Percentiles rank a stretch among this genome's conserved stretches.
These are phyloP conservation scores for Ceratocystis alfenasii DNA, from an alignment of 2,329 filamentous ascomycete species.

Conservation along the genomic window DNA sequence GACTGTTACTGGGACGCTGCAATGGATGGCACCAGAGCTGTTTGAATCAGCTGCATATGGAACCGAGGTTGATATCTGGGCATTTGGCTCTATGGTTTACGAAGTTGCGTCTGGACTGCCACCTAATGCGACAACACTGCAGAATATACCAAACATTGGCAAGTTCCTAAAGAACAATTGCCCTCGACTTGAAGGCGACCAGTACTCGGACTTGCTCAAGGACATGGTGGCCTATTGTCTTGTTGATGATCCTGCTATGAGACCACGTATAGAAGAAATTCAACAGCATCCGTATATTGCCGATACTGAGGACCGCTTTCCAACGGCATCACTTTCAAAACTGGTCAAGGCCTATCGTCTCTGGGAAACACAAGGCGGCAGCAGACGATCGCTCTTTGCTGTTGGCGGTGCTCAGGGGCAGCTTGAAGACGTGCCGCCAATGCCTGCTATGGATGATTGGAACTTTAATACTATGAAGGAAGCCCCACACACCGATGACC, in stretches of 20 bases:
- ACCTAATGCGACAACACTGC: slow-evolving; percentile 40
- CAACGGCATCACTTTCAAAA: slow-evolving; percentile 46
- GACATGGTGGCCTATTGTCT: slow-evolving; percentile 51
- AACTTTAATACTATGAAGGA: slow-evolving; percentile 39
- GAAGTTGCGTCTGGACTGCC: slow-evolving; percentile 55
- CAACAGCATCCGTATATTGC: slow-evolving; percentile 52
- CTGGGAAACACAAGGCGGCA: slow-evolving; percentile 58
- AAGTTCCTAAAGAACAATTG: slow-evolving; percentile 36
- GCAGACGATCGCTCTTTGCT: slow-evolving; percentile 46
- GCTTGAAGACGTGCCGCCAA: slow-evolving; percentile 27
- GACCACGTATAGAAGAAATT: slow-evolving; percentile 48
- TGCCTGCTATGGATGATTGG: slow-evolving; percentile 41
- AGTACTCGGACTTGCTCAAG: slow-evolving; percentile 45
- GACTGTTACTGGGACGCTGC: slow-evolving; percentile 54
- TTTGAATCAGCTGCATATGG: slow-evolving; percentile 42
- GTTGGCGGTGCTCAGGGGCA: slow-evolving; percentile 40
- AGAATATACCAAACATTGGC: slow-evolving; percentile 34
- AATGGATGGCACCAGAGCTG: slow-evolving; percentile 59
- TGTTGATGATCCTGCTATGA: slow-evolving; percentile 42
- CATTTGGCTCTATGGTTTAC: slow-evolving; percentile 54
- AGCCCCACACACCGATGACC: slow-evolving; percentile 11
- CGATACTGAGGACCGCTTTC: slow-evolving; percentile 45
- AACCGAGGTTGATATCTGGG: slow-evolving; percentile 54
- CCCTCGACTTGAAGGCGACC: slow-evolving; percentile 46
- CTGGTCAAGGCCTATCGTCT: slow-evolving; percentile 54